Base-by-base conservation (phyloP, 2,329 filamentous ascomycete species). In the Massarina eburnea region DNA sequence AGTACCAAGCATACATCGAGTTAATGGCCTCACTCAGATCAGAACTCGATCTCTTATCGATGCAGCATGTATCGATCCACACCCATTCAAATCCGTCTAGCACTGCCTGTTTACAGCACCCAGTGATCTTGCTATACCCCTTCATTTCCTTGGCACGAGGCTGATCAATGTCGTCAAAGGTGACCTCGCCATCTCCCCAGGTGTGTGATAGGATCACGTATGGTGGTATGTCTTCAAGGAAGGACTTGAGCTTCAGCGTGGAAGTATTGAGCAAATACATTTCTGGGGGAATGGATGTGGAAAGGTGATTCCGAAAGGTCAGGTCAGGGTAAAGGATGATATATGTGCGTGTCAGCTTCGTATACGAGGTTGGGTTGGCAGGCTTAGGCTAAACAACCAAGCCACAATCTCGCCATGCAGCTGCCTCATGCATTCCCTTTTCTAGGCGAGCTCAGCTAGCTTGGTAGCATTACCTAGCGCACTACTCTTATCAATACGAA, bases 1-100 rank as follows among this genome's bases (percentile, higher is more conserved):
- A 39, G 39, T 56, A 56, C 45, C 45, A 54, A 10, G 29, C 37
- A 19, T 39, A 56, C 52, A 56, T 56, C 3, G 51, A 49, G 27
- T 56, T 54, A 37, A 54, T 54, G 2, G 39, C 41, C 39, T 56
- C 53, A 3, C 41, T 40, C 9, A 56, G 43, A 26, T 56, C 53
- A 14, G 48, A 36, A 27, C 51, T 51, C 27, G 48, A 52, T 17
- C 27, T n/a, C 36, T 54, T 55, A 17, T 54, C 49, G 41, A 46
- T 47, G 17, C 34, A 41, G 18, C 44, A 50, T 9, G 47, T 46
- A 21, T 53, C 50, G 20, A 53, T 48, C 46, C 47, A 48, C 8
- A 19, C 29, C 29, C 33, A 46, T n/a, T 37, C 22, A 18, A 29
- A 41, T 15, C 37, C 30, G 22, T 40, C 37, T 3, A 18, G 21